These are phyloP conservation scores for Scheffersomyces segobiensis DNA, from an alignment of 1,139 yeast genomes.

Conservation along the genomic window DNA sequence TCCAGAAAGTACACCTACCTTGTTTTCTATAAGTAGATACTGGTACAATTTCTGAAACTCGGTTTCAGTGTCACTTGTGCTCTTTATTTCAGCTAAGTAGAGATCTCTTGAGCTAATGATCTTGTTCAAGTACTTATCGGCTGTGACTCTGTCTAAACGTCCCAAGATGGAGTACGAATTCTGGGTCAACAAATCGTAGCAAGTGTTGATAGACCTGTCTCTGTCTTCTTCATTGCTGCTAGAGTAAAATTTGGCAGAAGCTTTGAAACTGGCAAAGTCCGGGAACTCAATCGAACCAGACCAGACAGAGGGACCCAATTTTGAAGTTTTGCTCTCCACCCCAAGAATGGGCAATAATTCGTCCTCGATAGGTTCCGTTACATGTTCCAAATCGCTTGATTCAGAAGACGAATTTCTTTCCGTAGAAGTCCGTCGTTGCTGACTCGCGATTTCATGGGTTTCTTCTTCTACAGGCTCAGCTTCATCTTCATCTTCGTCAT, in stretches of 20 bases:
- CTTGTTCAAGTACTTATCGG: constrained; percentile 56
- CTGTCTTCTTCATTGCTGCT: constrained; percentile 26
- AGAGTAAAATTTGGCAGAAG: constrained; percentile 43
- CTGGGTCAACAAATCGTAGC: constrained; percentile 30
- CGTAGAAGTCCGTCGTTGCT: background rate
- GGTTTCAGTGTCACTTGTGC: constrained; percentile 18
- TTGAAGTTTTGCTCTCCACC: constrained; percentile 2
- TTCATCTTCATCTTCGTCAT: constrained; percentile 18
- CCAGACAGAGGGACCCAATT: constrained; percentile 41
- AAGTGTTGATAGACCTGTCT: constrained; percentile 27
- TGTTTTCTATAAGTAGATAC: constrained; percentile 49
- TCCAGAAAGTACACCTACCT: constrained; percentile 64
- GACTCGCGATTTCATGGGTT: constrained; percentile 1
- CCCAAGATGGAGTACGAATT: constrained; percentile 58
- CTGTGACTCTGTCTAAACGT: constrained; percentile 52
- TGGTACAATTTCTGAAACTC: constrained; percentile 51
- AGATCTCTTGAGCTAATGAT: constrained; percentile 52
- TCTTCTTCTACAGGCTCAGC: constrained; percentile 3
- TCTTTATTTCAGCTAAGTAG: constrained; percentile 45
- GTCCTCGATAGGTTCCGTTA: constrained; percentile 7
- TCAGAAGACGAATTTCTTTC: constrained; percentile 6
- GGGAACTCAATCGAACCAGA: constrained; percentile 57
- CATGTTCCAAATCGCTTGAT: constrained; percentile 9
- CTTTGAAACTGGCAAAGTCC: constrained; percentile 52
- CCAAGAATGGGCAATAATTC: constrained; percentile 7